phyloP scores from a whole-genome alignment of 805 yeast genomes.

The Saccharomycodes ludwigii region DNA sequence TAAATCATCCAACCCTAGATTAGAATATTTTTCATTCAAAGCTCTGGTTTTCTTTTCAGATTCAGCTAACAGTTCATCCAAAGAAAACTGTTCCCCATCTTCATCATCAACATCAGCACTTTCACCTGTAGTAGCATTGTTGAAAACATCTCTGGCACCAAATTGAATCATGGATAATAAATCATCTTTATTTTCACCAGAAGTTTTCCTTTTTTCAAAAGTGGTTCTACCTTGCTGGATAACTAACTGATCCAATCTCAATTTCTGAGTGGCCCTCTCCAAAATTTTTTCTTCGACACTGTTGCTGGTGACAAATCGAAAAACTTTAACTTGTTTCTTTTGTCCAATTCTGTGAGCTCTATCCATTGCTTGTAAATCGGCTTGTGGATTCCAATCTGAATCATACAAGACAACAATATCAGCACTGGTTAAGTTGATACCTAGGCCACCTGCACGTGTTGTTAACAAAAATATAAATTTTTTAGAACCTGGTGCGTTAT shows the following conservation, averaged over 20 bases:
- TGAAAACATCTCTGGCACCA: constrained; percentile 60
- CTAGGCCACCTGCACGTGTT: constrained; percentile 85
- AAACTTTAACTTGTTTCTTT: constrained; percentile 71
- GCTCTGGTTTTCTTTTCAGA: constrained; percentile 56
- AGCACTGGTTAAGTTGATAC: constrained; percentile 73
- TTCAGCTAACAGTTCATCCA: constrained; percentile 45
- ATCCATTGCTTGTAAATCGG: constrained; percentile 83
- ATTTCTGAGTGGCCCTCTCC: constrained; percentile 71
- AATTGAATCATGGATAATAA: constrained; percentile 71
- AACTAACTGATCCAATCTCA: constrained; percentile 69
- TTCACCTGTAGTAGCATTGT: constrained; percentile 14
- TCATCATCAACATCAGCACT: constrained; percentile 28
- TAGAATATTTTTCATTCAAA: constrained; percentile 49
- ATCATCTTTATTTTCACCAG: constrained; percentile 42
- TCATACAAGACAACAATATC: constrained; percentile 66
- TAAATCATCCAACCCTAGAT: constrained; percentile 62
- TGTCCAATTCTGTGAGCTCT: constrained; percentile 85
- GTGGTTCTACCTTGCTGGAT: constrained; percentile 58
- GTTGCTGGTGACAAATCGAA: constrained; percentile 65
- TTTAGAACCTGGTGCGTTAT: constrained; percentile 58
- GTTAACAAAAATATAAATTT: constrained; percentile 68
- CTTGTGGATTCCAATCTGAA: constrained; percentile 86
- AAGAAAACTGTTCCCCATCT: constrained; percentile 44
- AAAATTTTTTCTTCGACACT: constrained; percentile 76
- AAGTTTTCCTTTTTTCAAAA: constrained; percentile 13